These are phyloP conservation scores for Starmerella powellii DNA, from an alignment of 805 yeast species.

Conservation along the genomic window DNA sequence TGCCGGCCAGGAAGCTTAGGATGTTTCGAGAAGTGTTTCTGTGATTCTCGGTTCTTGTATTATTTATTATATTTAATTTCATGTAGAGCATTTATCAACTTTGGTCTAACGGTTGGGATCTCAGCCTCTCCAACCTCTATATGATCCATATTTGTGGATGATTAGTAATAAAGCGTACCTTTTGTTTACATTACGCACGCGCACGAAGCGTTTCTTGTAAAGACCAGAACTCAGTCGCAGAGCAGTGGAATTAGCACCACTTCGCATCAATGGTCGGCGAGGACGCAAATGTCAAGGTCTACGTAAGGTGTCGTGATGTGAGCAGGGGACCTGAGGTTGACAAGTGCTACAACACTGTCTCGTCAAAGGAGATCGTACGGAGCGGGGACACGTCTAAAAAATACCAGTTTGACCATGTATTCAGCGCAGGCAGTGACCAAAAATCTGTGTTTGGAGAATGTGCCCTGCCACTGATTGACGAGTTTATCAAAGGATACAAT, in stretches of 20 bases:
- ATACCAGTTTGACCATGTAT: slow-evolving; percentile 66
- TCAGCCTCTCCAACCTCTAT: no score
- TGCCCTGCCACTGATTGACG: slow-evolving; percentile 52
- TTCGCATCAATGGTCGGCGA: not conserved
- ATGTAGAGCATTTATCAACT: no score
- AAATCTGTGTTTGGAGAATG: slow-evolving; percentile 49
- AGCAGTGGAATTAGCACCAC: no score
- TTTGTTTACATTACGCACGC: not conserved
- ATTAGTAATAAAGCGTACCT: not conserved
- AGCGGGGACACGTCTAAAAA: slow-evolving; percentile 33
- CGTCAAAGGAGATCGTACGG: slow-evolving; percentile 3
- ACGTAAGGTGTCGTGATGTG: slow-evolving; percentile 10
- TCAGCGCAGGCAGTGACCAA: slow-evolving; percentile 75
- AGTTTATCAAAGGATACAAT: slow-evolving; percentile 44
- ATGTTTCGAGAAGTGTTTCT: slow-evolving; percentile 14
- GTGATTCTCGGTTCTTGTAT: not conserved
- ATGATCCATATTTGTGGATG: not conserved
- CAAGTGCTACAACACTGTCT: not conserved
- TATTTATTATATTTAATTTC: not conserved
- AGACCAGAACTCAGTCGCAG: no score
- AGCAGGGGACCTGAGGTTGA: not conserved
- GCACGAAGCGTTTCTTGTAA: no score
- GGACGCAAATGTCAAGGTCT: slow-evolving; percentile 15
- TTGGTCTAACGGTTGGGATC: no score
- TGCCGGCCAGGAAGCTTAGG: slow-evolving; percentile 5